phyloP scores from a whole-genome alignment of 164 flowering plant species.

The Brasenia schreberi region DNA sequence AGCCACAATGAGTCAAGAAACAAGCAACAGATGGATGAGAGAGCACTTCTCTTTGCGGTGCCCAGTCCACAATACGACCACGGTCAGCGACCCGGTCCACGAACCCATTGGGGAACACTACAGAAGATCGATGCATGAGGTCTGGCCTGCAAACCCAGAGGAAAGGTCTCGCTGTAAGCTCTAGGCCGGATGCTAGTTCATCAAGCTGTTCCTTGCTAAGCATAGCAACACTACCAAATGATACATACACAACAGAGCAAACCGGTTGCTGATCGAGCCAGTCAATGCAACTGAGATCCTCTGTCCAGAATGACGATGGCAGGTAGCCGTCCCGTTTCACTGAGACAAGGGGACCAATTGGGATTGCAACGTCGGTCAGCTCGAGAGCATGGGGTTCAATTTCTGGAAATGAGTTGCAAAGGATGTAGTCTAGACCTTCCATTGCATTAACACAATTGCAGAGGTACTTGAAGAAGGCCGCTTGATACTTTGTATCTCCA shows the following conservation, averaged over 20 bases:
- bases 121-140: background rate
- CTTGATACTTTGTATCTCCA: background rate
- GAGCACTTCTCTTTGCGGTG: conserved; percentile 2
- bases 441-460: background rate
- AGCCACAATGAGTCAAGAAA: conserved; percentile 6
- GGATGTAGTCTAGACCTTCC: background rate
- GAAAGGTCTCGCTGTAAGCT: conserved; percentile 3
- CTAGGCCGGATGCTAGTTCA: conserved; percentile 4
- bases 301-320: conserved; percentile 3
- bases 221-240: conserved; percentile 1
- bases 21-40: conserved; percentile 5
- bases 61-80: conserved; percentile 3
- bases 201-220: conserved; percentile 1
- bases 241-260: conserved; percentile 2
- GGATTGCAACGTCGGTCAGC: background rate
- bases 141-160: conserved; percentile 6
- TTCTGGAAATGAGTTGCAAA: conserved; percentile 6
- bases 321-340: background rate
- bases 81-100: background rate
- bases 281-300: conserved; percentile 1
- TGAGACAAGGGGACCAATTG: conserved; percentile 3
- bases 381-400: background rate
- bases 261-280: conserved; percentile 6
- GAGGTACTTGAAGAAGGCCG: background rate
- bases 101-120: conserved; percentile 1